A percentile compares a stretch with the other conserved stretches of the same genome.
Conservation (phyloP, 345 rosid genomes). For the Ailanthus altissimus region DNA sequence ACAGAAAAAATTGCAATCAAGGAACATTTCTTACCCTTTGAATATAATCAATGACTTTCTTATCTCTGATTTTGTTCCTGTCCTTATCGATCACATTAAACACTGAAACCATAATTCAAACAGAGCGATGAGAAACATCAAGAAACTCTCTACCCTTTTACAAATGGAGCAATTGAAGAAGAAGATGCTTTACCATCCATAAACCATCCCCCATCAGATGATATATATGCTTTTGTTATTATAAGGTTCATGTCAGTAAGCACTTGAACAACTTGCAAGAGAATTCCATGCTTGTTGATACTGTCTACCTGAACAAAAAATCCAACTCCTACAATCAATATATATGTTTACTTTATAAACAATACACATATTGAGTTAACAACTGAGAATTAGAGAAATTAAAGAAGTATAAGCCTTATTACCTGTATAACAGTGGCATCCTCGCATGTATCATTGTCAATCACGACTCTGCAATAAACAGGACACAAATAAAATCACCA, state of each 20-base stretch:
- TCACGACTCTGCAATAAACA: conserved; percentile 65
- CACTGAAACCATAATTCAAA: conserved; percentile 47
- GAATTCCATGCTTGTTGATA: conserved; percentile 80
- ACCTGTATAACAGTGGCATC: conserved; percentile 86
- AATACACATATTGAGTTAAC: background rate
- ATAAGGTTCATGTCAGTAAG: conserved; percentile 82
- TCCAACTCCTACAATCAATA: background rate
- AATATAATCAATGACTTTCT: conserved; percentile 53
- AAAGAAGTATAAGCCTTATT: background rate
- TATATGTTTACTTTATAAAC: background rate
- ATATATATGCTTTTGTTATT: conserved; percentile 82
- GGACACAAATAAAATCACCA: conserved; percentile 11
- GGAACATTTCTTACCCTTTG: conserved; percentile 50
- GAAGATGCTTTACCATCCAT: conserved; percentile 66
- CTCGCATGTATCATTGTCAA: conserved; percentile 62
- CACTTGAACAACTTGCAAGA: conserved; percentile 86
- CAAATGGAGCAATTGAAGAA: conserved; percentile 16
- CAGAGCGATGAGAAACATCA: conserved; percentile 16
- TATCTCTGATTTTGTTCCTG: conserved; percentile 69
- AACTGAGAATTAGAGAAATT: conserved; percentile 11
- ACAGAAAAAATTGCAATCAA: background rate
- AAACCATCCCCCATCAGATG: conserved; percentile 95
- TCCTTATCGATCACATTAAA: conserved; percentile 69
- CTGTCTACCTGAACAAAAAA: conserved; percentile 65
- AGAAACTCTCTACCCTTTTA: background rate